Conservation (phyloP, 345 rosid species). For the Nasturtium officinale region DNA sequence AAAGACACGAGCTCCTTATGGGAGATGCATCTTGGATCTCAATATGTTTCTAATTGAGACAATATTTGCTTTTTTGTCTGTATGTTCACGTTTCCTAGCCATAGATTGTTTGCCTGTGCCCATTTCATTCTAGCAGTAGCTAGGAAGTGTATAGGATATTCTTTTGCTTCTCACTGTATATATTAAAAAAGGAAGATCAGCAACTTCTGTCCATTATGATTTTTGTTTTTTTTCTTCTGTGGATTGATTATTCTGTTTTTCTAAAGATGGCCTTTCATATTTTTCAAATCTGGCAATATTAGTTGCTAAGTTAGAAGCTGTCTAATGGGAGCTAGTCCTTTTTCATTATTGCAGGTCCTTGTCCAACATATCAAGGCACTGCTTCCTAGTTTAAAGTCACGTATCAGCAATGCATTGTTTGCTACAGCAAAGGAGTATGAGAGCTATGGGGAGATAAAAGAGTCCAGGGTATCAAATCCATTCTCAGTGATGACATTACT, state of each 20-base stretch:
- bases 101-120: constrained; percentile 2
- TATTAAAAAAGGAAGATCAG: not conserved
- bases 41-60: constrained; percentile 3
- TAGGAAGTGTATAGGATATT: constrained; percentile 4
- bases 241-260: not conserved
- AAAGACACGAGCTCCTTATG: not conserved
- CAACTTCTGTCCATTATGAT: not conserved
- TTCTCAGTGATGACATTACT: not conserved
- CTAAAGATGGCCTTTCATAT: not conserved
- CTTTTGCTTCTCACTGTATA: not conserved
- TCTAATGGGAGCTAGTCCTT: constrained; percentile 8
- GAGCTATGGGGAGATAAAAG: constrained; percentile 88
- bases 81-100: not conserved
- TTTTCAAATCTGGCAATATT: constrained; percentile 7
- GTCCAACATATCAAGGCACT: constrained; percentile 82
- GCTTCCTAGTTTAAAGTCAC: constrained; percentile 84
- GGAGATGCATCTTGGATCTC: not conserved
- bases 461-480: constrained; percentile 63
- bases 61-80: not conserved
- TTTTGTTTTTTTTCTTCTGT: constrained; percentile 3
- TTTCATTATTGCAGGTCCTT: constrained; percentile 60
- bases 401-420: constrained; percentile 66
- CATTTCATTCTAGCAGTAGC: not conserved
- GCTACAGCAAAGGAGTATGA: constrained; percentile 90
- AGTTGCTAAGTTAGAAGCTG: constrained; percentile 12